Evolutionary conservation across 441 rosid genomes (phyloP).

Genomic region (Erodium texanum): DNA sequence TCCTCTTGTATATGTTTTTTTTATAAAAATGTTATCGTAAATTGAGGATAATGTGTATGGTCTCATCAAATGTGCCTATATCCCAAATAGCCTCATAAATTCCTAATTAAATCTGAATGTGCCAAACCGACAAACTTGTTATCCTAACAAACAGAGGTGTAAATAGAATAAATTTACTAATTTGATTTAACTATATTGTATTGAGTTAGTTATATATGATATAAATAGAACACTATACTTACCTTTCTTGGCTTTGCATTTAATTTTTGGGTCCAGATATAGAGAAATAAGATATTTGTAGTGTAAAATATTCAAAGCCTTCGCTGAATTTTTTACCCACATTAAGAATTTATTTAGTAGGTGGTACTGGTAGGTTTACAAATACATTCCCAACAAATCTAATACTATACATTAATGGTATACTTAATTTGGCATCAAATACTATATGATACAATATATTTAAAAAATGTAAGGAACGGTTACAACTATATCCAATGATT

Average conservation of each 20-base stretch:
- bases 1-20: too few relatives aligned
- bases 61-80: too few relatives aligned
- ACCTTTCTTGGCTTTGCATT: background rate
- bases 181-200: background rate
- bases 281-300: background rate
- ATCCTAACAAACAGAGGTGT: background rate
- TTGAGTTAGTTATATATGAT: background rate
- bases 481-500: too few relatives aligned
- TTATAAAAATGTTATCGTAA: too few relatives aligned
- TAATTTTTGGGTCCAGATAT: background rate
- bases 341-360: background rate
- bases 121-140: background rate
- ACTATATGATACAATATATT: too few relatives aligned
- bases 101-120: background rate
- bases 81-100: too few relatives aligned
- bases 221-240: background rate
- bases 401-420: background rate
- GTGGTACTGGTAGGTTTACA: slow-evolving; percentile 2
- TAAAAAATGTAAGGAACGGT: too few relatives aligned
- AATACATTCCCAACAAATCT: background rate
- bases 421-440: too few relatives aligned
- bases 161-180: background rate
- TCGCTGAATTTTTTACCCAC: background rate
- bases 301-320: background rate
- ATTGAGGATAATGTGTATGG: background rate